A percentile compares a stretch with the other conserved stretches of the same genome.
phyloP scores from a whole-genome alignment of 1,139 yeast genomes.

The Yamadazyma spencermartinsiae region DNA sequence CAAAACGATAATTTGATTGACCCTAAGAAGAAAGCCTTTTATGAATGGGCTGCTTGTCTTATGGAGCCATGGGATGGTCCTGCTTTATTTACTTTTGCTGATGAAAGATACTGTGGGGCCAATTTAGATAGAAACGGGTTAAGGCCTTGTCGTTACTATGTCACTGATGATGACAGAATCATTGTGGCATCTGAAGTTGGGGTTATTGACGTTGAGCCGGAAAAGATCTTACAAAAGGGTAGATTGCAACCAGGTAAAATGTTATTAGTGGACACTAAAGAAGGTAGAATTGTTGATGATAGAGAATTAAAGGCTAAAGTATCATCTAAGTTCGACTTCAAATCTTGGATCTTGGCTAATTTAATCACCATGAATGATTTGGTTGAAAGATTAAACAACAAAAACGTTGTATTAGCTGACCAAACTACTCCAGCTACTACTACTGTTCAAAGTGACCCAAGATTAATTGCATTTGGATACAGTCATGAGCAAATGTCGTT shows the following conservation, averaged over 20 bases:
- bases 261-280: conserved; percentile 91
- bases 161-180: conserved; percentile 92
- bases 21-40: conserved; percentile 88
- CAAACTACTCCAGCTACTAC: conserved; percentile 20
- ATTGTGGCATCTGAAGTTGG: conserved; percentile 99
- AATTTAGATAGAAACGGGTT: conserved; percentile 95
- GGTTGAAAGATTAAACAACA: conserved; percentile 53
- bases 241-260: conserved; percentile 95
- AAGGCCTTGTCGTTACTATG: conserved; percentile 97
- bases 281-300: conserved; percentile 92
- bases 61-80: conserved; percentile 99
- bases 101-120: conserved; percentile 98
- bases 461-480: conserved; percentile 86
- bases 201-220: conserved; percentile 86
- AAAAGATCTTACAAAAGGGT: conserved; percentile 83
- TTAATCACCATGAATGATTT: conserved; percentile 82
- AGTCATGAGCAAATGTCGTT: conserved; percentile 87
- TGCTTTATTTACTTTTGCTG: conserved; percentile 93
- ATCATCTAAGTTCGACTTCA: conserved; percentile 86
- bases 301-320: conserved; percentile 80
- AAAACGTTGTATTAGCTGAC: conserved; percentile 39
- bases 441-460: conserved; percentile 75
- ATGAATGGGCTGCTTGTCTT: conserved; percentile 98
- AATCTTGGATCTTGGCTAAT: conserved; percentile 88
- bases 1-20: conserved; percentile 86